These are phyloP conservation scores for Castanea sativa DNA, from an alignment of 306 rosid genomes.

Conservation along the genomic window DNA sequence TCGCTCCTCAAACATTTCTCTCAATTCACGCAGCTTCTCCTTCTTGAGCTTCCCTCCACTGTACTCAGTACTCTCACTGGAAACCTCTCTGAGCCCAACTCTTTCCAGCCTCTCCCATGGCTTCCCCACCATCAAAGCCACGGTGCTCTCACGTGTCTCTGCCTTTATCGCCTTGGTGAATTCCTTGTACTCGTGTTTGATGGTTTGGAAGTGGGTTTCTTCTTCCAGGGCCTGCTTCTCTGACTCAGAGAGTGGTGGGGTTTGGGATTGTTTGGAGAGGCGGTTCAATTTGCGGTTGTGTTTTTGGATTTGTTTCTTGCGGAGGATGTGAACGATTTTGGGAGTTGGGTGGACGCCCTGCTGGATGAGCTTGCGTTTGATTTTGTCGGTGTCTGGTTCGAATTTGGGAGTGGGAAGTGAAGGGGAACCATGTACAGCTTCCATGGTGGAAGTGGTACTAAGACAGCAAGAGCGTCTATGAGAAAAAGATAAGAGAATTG, in stretches of 20 bases:
- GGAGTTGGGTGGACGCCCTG: conserved; percentile 67
- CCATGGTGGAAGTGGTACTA: conserved; percentile 41
- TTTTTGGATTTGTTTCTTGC: conserved; percentile 80
- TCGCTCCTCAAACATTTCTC: conserved; percentile 62
- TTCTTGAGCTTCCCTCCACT: conserved; percentile 51
- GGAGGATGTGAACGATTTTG: conserved; percentile 70
- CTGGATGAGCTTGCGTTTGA: conserved; percentile 52
- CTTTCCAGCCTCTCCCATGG: conserved; percentile 70
- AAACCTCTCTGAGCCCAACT: conserved; percentile 47
- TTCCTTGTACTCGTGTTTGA: conserved; percentile 53
- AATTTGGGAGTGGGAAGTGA: conserved; percentile 37
- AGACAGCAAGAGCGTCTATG: no score
- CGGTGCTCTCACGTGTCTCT: conserved; percentile 6
- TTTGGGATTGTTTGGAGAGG: conserved; percentile 18
- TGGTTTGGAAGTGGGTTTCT: conserved; percentile 49
- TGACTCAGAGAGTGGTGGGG: conserved; percentile 42
- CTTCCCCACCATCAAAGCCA: conserved; percentile 47
- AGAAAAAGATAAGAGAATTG: no score
- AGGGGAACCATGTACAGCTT: conserved; percentile 35
- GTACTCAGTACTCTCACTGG: conserved; percentile 24
- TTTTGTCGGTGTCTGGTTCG: conserved; percentile 59
- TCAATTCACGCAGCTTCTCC: conserved; percentile 65
- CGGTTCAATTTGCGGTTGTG: conserved; percentile 62
- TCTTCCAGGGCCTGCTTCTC: conserved; percentile 43
- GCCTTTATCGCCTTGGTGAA: conserved; percentile 50